Evolutionary conservation across 2,329 filamentous ascomycete genomes (phyloP).

Genomic region (Myriosclerotinia duriaeana): DNA sequence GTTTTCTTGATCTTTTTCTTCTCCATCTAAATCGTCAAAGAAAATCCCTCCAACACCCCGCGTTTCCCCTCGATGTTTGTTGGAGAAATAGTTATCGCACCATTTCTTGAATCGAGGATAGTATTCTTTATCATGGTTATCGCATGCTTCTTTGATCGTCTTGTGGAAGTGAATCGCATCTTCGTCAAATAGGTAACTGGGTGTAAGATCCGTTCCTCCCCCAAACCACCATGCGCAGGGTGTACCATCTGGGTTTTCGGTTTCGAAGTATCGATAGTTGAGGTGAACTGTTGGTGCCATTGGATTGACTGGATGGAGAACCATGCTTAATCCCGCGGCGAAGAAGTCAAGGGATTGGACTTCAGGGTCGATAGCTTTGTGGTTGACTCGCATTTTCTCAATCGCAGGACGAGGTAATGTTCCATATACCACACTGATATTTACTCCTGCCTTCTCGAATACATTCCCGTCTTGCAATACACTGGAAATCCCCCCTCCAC

Average conservation of each 20-base stretch:
- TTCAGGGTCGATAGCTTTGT: constrained; percentile 79
- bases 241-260: constrained; percentile 76
- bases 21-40: constrained; percentile 93
- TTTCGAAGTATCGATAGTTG: constrained; percentile 99
- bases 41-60: constrained; percentile 95
- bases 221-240: constrained; percentile 97
- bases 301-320: constrained; percentile 90
- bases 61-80: constrained; percentile 84
- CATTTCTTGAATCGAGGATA: constrained; percentile 95
- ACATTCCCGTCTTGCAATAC: constrained; percentile 95
- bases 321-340: constrained; percentile 87
- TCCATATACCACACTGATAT: constrained; percentile 93
- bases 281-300: constrained; percentile 97
- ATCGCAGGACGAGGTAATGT: constrained; percentile 84
- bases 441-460: constrained; percentile 96
- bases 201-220: constrained; percentile 90
- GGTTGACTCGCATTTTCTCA: constrained; percentile 88
- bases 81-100: constrained; percentile 97
- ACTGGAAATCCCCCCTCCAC: constrained; percentile 90
- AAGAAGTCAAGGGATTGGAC: constrained; percentile 91
- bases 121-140: constrained; percentile 88
- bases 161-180: constrained; percentile 96
- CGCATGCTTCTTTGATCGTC: constrained; percentile 88
- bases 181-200: constrained; percentile 92
- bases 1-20: constrained; percentile 82